phyloP scores from a whole-genome alignment of 2,329 filamentous ascomycete species.

The Ophiocordyceps camponoti-leonardi region DNA sequence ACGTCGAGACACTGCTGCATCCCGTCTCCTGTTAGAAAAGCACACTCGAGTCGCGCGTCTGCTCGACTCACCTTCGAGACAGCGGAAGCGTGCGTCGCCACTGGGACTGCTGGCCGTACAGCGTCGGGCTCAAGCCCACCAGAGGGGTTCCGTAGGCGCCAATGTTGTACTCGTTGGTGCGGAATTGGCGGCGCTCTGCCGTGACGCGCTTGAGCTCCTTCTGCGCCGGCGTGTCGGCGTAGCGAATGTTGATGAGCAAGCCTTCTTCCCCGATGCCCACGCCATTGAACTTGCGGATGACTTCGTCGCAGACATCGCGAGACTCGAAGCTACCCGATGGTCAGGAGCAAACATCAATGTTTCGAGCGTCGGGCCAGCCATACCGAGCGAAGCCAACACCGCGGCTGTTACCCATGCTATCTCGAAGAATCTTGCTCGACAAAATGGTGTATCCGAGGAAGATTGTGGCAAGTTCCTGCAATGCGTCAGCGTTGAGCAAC shows the following conservation, averaged over 20 bases:
- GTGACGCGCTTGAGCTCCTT: conserved; percentile 95
- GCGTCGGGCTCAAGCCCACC: conserved; percentile 31
- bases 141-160: conserved; percentile 48
- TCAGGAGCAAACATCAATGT: conserved; percentile 6
- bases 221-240: conserved; percentile 90
- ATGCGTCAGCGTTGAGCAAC: accelerated
- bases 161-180: conserved; percentile 86
- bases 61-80: conserved; percentile 13
- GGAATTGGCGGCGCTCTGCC: conserved; percentile 85
- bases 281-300: conserved; percentile 78
- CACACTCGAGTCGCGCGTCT: not conserved
- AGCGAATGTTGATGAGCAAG: conserved; percentile 81
- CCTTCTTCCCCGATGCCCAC: conserved; percentile 58
- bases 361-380: conserved; percentile 10
- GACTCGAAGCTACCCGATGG: conserved; percentile 56
- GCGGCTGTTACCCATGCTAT: conserved; percentile 80
- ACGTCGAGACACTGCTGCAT: conserved; percentile 10
- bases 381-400: conserved; percentile 96
- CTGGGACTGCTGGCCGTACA: conserved; percentile 19
- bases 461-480: conserved; percentile 56
- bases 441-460: conserved; percentile 70
- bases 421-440: conserved; percentile 88
- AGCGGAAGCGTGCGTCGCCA: conserved; percentile 16
- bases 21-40: not conserved
- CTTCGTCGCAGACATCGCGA: conserved; percentile 76